These are phyloP conservation scores for Ceratocystis cubensis DNA, from an alignment of 2,329 filamentous ascomycete genomes.

Conservation along the genomic window DNA sequence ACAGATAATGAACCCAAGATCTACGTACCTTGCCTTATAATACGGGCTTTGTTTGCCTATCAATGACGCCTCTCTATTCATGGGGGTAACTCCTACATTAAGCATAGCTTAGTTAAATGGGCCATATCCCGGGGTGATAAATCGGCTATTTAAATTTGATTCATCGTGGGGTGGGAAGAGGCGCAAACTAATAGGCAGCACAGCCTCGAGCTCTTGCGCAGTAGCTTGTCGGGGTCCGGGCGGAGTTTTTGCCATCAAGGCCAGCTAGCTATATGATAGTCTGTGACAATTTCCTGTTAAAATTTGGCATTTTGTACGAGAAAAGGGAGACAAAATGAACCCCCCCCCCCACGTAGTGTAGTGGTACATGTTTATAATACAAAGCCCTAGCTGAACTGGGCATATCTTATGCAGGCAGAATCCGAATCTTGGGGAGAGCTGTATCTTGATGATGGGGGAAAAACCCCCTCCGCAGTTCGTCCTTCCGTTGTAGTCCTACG, in stretches of 20 bases:
- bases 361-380: constrained; percentile 6
- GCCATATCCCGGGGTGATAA: background rate
- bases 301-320: background rate
- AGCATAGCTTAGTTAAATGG: background rate
- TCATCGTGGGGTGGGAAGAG: background rate
- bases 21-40: too few species aligned
- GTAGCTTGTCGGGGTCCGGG: background rate
- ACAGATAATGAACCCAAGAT: too few species aligned
- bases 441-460: background rate
- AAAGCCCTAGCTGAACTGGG: background rate
- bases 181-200: background rate
- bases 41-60: too few species aligned
- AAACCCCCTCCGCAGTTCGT: background rate
- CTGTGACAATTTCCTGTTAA: background rate
- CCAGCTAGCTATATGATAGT: background rate
- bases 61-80: too few species aligned
- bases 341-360: background rate
- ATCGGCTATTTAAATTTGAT: background rate
- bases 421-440: background rate
- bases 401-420: background rate
- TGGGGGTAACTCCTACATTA: too few species aligned
- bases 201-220: background rate
- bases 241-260: background rate
- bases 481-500: background rate
- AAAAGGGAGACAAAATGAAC: background rate